phyloP scores from a whole-genome alignment of 306 rosid species.

The Malus asiatica region DNA sequence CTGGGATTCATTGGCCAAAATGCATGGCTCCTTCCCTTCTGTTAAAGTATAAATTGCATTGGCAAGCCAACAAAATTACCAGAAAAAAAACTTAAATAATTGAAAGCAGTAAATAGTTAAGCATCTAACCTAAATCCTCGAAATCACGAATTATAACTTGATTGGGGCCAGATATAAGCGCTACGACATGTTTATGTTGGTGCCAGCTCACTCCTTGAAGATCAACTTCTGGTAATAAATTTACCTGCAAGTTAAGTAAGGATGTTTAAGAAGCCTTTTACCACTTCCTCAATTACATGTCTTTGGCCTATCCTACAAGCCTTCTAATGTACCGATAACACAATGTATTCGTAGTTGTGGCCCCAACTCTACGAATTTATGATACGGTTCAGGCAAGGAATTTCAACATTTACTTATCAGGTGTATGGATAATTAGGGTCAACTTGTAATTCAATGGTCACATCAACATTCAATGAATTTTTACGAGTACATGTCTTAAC shows the following conservation, averaged over 20 bases:
- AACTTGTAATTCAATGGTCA: neutral
- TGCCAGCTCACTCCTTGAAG: slow-evolving; percentile 94
- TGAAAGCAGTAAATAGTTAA: neutral
- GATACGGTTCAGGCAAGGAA: neutral
- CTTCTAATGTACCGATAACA: neutral
- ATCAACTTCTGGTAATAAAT: slow-evolving; percentile 68
- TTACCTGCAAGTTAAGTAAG: slow-evolving; percentile 43
- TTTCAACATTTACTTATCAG: neutral
- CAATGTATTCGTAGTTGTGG: neutral
- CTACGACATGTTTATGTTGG: slow-evolving; percentile 74
- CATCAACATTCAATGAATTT: neutral
- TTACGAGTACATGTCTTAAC: neutral
- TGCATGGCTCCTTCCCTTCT: slow-evolving; percentile 81
- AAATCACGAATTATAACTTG: slow-evolving; percentile 72
- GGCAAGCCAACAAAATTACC: neutral
- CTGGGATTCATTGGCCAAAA: slow-evolving; percentile 64
- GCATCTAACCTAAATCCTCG: slow-evolving; percentile 60
- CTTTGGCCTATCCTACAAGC: neutral
- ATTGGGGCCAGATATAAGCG: slow-evolving; percentile 55
- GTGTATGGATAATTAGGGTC: neutral
- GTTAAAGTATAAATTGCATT: slow-evolving; percentile 23
- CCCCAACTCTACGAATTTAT: neutral
- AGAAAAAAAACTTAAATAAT: neutral
- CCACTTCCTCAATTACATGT: neutral
- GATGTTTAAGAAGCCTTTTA: neutral